Conservation (phyloP, 2,329 filamentous ascomycete species). For the Fusarium transvaalense region DNA sequence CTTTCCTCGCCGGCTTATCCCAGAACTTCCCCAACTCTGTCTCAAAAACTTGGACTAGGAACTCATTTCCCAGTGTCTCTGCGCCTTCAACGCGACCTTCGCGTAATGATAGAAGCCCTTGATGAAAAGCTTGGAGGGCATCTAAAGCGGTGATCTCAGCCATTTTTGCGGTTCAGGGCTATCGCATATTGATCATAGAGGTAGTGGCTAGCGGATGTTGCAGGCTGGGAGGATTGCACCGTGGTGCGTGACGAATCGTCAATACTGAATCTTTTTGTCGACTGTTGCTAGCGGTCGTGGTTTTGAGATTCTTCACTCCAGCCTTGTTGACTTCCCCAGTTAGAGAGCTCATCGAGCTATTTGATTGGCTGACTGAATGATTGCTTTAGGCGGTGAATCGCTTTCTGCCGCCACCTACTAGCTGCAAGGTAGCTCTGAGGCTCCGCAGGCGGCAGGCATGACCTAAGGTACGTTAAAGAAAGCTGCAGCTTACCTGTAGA, state of each 20-base stretch:
- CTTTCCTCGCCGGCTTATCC: constrained; percentile 80
- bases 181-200: constrained; percentile 59
- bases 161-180: constrained; percentile 67
- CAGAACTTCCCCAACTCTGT: constrained; percentile 78
- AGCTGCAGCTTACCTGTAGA: constrained; percentile 5
- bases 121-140: constrained; percentile 85
- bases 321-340: constrained; percentile 50
- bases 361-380: constrained; percentile 42
- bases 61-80: constrained; percentile 76
- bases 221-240: constrained; percentile 44
- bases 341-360: constrained; percentile 34
- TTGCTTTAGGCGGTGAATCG: constrained; percentile 36
- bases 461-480: neutral
- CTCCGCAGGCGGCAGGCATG: constrained; percentile 1
- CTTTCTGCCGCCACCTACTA: constrained; percentile 50
- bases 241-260: constrained; percentile 41
- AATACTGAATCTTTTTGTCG: constrained; percentile 43
- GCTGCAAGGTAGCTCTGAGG: neutral
- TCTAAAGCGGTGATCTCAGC: constrained; percentile 79
- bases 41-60: constrained; percentile 78
- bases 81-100: constrained; percentile 72
- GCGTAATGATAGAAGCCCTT: constrained; percentile 82
- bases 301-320: constrained; percentile 50
- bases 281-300: constrained; percentile 44
- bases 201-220: constrained; percentile 36